Evolutionary conservation across 2,329 filamentous ascomycete species (phyloP).

Genomic region (Arthrobotrys megalospora): DNA sequence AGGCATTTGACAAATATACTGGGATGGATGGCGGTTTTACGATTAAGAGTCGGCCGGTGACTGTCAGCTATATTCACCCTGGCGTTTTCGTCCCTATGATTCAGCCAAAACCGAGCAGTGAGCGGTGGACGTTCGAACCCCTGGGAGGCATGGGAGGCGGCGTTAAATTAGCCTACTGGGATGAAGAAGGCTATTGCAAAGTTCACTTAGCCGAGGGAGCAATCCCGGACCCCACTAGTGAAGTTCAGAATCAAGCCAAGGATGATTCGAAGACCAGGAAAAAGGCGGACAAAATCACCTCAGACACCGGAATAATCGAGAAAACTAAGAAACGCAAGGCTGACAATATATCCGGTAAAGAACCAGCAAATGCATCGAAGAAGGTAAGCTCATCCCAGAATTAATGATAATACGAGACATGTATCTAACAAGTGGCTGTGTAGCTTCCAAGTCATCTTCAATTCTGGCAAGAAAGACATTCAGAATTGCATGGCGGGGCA

Average conservation of each 20-base stretch:
- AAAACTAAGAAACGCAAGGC: slow-evolving; percentile 64
- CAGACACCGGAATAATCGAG: slow-evolving; percentile 57
- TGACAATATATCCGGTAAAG: slow-evolving; percentile 66
- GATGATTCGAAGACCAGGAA: slow-evolving; percentile 70
- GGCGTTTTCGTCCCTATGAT: slow-evolving; percentile 85
- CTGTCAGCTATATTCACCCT: slow-evolving; percentile 83
- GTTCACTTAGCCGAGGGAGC: slow-evolving; percentile 71
- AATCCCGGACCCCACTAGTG: slow-evolving; percentile 11
- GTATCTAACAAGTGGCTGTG: slow-evolving; percentile 57
- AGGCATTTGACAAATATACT: slow-evolving; percentile 79
- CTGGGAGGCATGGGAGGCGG: slow-evolving; percentile 75
- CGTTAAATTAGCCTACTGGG: slow-evolving; percentile 82
- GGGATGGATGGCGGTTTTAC: slow-evolving; percentile 80
- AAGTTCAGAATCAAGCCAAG: slow-evolving; percentile 62
- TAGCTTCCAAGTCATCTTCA: slow-evolving; percentile 77
- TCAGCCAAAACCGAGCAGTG: slow-evolving; percentile 73
- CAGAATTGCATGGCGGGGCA: slow-evolving; percentile 74
- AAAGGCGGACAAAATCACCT: slow-evolving; percentile 66
- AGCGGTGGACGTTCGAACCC: slow-evolving; percentile 78
- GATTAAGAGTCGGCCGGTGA: slow-evolving; percentile 80
- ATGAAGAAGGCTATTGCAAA: slow-evolving; percentile 79
- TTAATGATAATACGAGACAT: background rate
- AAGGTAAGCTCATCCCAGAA: slow-evolving; percentile 61
- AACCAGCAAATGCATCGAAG: slow-evolving; percentile 65
- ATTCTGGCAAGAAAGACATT: slow-evolving; percentile 80